Percentiles rank a stretch among this genome's conserved stretches.
These are phyloP conservation scores for Begonia peltatifolia DNA, from an alignment of 306 rosid genomes.

Conservation along the genomic window DNA sequence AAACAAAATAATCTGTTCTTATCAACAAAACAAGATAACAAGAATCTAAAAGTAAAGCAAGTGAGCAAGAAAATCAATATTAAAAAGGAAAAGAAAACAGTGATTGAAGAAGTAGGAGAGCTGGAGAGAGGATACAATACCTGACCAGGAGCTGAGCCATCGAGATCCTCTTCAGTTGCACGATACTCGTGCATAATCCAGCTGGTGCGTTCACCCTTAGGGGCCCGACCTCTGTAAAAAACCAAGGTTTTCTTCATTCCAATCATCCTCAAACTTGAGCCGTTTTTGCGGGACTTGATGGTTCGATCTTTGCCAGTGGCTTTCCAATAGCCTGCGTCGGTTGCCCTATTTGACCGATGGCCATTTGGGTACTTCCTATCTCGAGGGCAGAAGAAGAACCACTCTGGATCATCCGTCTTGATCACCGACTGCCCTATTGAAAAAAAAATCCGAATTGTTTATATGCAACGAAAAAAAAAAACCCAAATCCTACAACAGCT, in stretches of 20 bases:
- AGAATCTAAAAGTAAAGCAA: too few species aligned
- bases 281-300: constrained; percentile 46
- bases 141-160: constrained; percentile 98
- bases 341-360: constrained; percentile 77
- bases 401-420: constrained; percentile 69
- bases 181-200: constrained; percentile 99
- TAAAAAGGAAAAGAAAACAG: neutral
- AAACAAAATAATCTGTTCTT: too few species aligned
- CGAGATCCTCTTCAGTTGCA: constrained; percentile 65
- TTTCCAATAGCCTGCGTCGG: constrained; percentile 77
- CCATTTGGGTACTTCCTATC: constrained; percentile 94
- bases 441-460: neutral
- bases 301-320: constrained; percentile 94
- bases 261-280: constrained; percentile 20
- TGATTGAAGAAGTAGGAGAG: neutral
- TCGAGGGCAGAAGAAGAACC: constrained; percentile 98
- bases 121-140: constrained; percentile 13
- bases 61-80: too few species aligned
- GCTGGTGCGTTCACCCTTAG: constrained; percentile 69
- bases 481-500: neutral
- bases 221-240: constrained; percentile 88
- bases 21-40: too few species aligned
- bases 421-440: constrained; percentile 53
- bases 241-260: constrained; percentile 98
- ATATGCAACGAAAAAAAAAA: neutral